A percentile compares a stretch with the other conserved stretches of the same genome.
These are phyloP conservation scores for Calonectria pseudoturangicola DNA, from an alignment of 2,329 filamentous ascomycete genomes.

Conservation along the genomic window DNA sequence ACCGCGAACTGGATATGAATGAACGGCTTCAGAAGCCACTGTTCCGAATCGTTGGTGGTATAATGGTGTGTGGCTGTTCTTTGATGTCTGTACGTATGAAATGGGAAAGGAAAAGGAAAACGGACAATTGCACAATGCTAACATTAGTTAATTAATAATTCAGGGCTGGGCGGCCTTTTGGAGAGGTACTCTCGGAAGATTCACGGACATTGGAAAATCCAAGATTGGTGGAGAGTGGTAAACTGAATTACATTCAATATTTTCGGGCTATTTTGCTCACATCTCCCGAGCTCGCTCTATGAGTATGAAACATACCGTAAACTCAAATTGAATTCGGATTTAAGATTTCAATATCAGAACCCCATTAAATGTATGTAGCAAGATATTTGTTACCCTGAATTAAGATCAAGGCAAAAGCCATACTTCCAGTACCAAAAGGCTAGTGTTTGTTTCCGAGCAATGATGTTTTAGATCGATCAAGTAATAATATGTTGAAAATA, in stretches of 20 bases:
- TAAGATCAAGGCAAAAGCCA: too few species aligned
- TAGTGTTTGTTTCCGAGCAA: too few species aligned
- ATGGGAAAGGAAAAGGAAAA: neutral
- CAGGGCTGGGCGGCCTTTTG: constrained; percentile 11
- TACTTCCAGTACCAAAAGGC: too few species aligned
- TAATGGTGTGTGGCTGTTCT: constrained; percentile 18
- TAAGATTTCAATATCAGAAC: too few species aligned
- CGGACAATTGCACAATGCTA: too few species aligned
- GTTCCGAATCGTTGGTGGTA: neutral
- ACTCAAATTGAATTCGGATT: too few species aligned
- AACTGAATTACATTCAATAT: neutral
- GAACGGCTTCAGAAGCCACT: constrained; percentile 8
- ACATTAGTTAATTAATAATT: neutral
- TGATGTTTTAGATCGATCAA: too few species aligned
- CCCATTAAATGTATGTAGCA: too few species aligned
- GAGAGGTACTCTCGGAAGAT: neutral
- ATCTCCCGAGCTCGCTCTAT: too few species aligned
- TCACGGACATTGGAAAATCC: constrained; percentile 15
- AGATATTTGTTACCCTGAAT: too few species aligned
- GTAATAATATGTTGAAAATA: too few species aligned
- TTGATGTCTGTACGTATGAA: constrained; percentile 3
- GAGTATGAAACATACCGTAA: too few species aligned
- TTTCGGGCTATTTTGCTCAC: neutral
- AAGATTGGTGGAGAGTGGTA: constrained; percentile 23
- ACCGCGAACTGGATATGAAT: neutral